Conservation (phyloP, 2,329 filamentous ascomycete species). For the Penicillium brasilianum region DNA sequence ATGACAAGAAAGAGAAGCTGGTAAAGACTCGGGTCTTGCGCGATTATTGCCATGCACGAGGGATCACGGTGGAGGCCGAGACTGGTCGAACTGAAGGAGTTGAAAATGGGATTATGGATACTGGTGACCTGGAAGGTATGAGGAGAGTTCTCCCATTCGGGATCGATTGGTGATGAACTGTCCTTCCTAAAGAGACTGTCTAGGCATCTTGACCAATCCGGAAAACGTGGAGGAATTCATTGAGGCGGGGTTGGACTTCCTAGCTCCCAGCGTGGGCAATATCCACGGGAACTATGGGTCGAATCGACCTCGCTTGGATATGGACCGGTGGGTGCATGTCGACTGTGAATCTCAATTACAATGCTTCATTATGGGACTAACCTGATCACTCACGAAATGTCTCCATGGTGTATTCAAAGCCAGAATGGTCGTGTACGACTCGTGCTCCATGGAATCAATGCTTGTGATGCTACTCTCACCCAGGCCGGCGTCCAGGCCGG, state of each 20-base stretch:
- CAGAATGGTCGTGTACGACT: conserved; percentile 53
- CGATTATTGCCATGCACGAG: conserved; percentile 63
- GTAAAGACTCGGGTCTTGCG: conserved; percentile 64
- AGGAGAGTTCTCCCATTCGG: too few relatives aligned
- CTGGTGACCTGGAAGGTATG: conserved; percentile 59
- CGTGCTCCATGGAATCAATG: conserved; percentile 62
- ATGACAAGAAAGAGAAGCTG: conserved; percentile 70
- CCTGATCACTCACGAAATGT: conserved; percentile 29
- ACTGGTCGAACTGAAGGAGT: conserved; percentile 70
- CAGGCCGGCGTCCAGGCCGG: conserved; percentile 57
- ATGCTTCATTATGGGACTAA: not conserved
- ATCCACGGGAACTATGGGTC: conserved; percentile 69
- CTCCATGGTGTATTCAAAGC: conserved; percentile 54
- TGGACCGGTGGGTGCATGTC: conserved; percentile 6
- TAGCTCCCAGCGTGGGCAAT: conserved; percentile 74
- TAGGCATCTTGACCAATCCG: conserved; percentile 62
- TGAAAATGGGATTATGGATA: conserved; percentile 73
- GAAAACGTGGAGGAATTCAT: conserved; percentile 72
- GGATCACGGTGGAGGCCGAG: conserved; percentile 70
- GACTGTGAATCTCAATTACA: not conserved
- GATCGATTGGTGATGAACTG: not conserved
- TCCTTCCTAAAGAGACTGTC: not conserved
- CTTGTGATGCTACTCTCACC: conserved; percentile 57
- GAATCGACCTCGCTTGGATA: conserved; percentile 14
- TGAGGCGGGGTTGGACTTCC: conserved; percentile 69